Conservation (phyloP, 1,284 basidiomycete species). For the Abortiporus biennis region DNA sequence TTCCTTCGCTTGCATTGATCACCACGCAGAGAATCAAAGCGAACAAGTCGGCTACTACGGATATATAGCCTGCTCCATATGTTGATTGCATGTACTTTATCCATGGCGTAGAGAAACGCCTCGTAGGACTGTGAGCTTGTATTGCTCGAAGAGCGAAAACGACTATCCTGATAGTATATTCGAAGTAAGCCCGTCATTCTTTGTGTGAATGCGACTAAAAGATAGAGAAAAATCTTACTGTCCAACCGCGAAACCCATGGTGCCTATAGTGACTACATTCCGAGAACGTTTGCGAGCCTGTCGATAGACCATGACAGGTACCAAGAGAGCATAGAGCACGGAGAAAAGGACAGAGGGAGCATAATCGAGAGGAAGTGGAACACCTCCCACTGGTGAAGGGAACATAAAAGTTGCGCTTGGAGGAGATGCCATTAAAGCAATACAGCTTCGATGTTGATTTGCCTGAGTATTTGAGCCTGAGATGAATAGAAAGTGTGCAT, state of each 20-base stretch:
- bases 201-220: background rate
- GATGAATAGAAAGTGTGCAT: too few relatives aligned
- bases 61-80: background rate
- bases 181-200: background rate
- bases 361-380: slow-evolving; percentile 14
- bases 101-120: background rate
- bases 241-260: background rate
- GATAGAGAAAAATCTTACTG: background rate
- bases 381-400: slow-evolving; percentile 19
- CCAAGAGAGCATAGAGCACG: slow-evolving; percentile 1
- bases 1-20: background rate
- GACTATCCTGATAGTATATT: background rate
- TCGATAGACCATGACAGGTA: background rate
- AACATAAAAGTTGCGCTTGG: slow-evolving; percentile 7
- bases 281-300: background rate
- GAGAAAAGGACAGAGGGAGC: slow-evolving; percentile 13
- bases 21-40: background rate
- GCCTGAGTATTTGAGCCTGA: too few relatives aligned
- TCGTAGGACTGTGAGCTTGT: background rate
- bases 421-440: too few relatives aligned
- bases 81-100: background rate
- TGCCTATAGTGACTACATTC: slow-evolving; percentile 4
- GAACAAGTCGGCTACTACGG: slow-evolving; percentile 1
- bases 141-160: background rate
- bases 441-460: too few relatives aligned